These are phyloP conservation scores for Globisporangium nodosum DNA, from an alignment of 352 stramenopile genomes.

Conservation along the genomic window DNA sequence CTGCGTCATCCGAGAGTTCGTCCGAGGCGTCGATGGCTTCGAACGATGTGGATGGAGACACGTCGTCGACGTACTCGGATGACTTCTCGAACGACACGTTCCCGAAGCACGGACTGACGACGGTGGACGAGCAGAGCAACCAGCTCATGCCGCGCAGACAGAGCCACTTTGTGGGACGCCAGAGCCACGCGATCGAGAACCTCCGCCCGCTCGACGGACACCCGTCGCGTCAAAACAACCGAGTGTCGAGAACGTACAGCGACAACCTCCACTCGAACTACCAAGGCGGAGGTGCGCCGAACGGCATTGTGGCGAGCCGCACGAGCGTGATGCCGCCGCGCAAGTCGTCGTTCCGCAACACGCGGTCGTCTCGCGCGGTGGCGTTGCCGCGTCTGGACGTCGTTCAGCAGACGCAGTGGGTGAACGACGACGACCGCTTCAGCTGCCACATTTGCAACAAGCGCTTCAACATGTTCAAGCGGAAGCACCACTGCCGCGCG, in stretches of 20 bases:
- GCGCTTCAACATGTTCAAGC: conserved; percentile 85
- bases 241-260: conserved; percentile 38
- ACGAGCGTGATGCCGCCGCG: conserved; percentile 31
- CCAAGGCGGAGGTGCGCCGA: conserved; percentile 15
- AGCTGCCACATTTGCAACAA: conserved; percentile 88
- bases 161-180: conserved; percentile 19
- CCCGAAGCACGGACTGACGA: conserved; percentile 63
- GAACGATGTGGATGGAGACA: conserved; percentile 68
- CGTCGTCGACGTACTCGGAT: conserved; percentile 63
- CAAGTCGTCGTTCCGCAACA: conserved; percentile 75
- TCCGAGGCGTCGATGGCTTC: conserved; percentile 52
- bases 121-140: conserved; percentile 66
- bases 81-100: conserved; percentile 52
- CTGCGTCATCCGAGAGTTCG: conserved; percentile 63
- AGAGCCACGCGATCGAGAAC: conserved; percentile 37
- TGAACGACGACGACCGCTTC: conserved; percentile 82
- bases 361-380: conserved; percentile 65
- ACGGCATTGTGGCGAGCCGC: conserved; percentile 17
- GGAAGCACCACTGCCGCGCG: conserved; percentile 82
- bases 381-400: conserved; percentile 68
- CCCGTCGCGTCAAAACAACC: conserved; percentile 25
- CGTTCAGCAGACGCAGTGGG: conserved; percentile 78
- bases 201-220: conserved; percentile 49
- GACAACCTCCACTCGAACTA: conserved; percentile 31
- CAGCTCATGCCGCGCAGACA: conserved; percentile 35